Conservation (phyloP, 2,329 filamentous ascomycete species). For the Sordariomycetes sp. region DNA sequence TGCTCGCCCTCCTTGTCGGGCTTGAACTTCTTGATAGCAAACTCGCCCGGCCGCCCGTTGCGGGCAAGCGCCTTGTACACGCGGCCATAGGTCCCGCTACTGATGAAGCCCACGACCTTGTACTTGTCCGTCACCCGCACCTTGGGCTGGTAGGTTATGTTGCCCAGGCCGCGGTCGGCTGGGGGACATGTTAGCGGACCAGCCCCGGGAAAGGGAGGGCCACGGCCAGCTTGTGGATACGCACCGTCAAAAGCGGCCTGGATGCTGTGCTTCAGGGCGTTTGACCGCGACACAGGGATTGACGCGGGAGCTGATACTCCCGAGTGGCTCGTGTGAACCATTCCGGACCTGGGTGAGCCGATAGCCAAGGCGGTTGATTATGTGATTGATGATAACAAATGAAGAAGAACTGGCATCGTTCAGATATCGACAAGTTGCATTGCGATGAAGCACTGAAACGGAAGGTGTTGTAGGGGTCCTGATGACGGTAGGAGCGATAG, state of each 20-base stretch:
- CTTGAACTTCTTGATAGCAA: constrained; percentile 99
- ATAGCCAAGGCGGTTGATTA: not conserved
- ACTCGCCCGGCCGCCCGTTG: constrained; percentile 57
- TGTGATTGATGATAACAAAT: not conserved
- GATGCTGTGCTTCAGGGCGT: constrained; percentile 42
- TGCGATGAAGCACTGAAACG: not conserved
- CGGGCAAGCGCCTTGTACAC: constrained; percentile 89
- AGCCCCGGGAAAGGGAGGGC: not conserved
- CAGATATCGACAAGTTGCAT: not conserved
- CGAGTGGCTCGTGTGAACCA: constrained; percentile 42
- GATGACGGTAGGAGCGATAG: not conserved
- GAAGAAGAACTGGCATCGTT: not conserved
- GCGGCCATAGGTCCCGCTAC: constrained; percentile 91
- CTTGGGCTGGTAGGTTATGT: constrained; percentile 50
- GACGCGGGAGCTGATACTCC: constrained; percentile 34
- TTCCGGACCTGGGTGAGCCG: constrained; percentile 11
- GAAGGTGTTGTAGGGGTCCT: not conserved
- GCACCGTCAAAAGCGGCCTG: constrained; percentile 44
- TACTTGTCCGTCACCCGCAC: constrained; percentile 86
- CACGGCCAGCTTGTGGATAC: constrained; percentile 9
- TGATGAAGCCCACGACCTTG: constrained; percentile 96
- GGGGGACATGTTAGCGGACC: constrained; percentile 2
- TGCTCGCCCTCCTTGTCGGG: constrained; percentile 96
- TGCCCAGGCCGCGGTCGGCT: constrained; percentile 1
- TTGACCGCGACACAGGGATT: constrained; percentile 18